These are phyloP conservation scores for Diaporthe sp. DNA, from an alignment of 2,329 filamentous ascomycete species.

Conservation along the genomic window DNA sequence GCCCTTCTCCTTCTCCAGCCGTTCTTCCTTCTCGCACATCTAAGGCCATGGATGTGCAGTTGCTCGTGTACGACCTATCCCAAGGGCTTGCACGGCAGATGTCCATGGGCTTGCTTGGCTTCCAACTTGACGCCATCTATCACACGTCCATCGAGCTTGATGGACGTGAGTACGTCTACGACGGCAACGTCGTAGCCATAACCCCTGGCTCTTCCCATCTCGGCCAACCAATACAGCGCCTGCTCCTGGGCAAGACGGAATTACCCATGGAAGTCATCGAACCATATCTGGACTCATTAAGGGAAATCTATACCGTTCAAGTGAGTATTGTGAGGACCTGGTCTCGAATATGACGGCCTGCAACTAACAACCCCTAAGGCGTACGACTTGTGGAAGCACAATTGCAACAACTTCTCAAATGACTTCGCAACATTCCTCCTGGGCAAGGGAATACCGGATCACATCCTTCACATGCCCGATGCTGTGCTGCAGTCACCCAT, in stretches of 20 bases:
- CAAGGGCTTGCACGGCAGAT: slow-evolving; percentile 68
- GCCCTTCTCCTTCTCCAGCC: background rate
- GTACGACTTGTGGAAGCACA: slow-evolving; percentile 91
- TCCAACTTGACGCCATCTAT: slow-evolving; percentile 89
- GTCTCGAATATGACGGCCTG: background rate
- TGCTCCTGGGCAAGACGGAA: slow-evolving; percentile 82
- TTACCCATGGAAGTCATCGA: slow-evolving; percentile 85
- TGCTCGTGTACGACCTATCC: slow-evolving; percentile 86
- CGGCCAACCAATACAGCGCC: slow-evolving; percentile 82
- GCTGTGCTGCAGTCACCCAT: slow-evolving; percentile 89
- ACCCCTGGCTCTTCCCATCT: slow-evolving; percentile 87
- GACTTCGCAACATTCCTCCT: slow-evolving; percentile 91
- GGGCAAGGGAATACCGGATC: slow-evolving; percentile 87
- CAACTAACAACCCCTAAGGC: slow-evolving; percentile 63
- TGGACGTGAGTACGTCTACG: slow-evolving; percentile 91
- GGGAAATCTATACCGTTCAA: slow-evolving; percentile 84
- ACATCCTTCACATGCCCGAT: slow-evolving; percentile 88
- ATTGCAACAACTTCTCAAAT: slow-evolving; percentile 98
- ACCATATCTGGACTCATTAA: slow-evolving; percentile 89
- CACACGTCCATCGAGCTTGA: slow-evolving; percentile 91
- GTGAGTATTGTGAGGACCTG: slow-evolving; percentile 55
- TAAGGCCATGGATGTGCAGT: slow-evolving; percentile 76
- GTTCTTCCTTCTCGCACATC: background rate
- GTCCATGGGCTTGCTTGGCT: slow-evolving; percentile 66
- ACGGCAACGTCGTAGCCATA: slow-evolving; percentile 87